Percentiles rank a stretch among this genome's conserved stretches.
These are phyloP conservation scores for Apiotrichum montevideense DNA, from an alignment of 1,284 basidiomycete genomes.

Conservation along the genomic window DNA sequence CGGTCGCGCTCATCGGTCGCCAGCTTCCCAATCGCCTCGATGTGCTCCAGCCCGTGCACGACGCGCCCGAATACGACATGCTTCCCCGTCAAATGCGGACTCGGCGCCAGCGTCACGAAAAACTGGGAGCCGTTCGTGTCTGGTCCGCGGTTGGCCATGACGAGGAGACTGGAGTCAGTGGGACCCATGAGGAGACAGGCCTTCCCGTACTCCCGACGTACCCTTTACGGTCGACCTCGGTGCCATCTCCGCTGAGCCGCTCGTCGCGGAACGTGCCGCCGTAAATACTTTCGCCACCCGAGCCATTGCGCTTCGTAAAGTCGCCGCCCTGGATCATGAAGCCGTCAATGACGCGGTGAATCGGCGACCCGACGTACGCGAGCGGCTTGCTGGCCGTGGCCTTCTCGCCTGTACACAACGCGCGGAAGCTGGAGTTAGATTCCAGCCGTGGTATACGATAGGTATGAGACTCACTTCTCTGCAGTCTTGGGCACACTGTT, in stretches of 20 bases:
- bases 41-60: constrained; percentile 48
- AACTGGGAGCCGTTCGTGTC: constrained; percentile 56
- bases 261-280: constrained; percentile 46
- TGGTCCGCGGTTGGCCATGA: constrained; percentile 60
- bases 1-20: constrained; percentile 50
- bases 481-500: constrained; percentile 68
- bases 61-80: constrained; percentile 51
- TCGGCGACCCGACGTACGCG: constrained; percentile 72
- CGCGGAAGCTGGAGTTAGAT: constrained; percentile 61
- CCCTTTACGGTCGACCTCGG: constrained; percentile 44
- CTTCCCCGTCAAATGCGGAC: constrained; percentile 49
- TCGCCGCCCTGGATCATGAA: constrained; percentile 86
- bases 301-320: constrained; percentile 53
- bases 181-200: too few species aligned
- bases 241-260: constrained; percentile 35
- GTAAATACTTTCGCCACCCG: constrained; percentile 50
- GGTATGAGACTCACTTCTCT: constrained; percentile 61
- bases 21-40: constrained; percentile 47
- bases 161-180: constrained; percentile 44
- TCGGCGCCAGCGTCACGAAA: constrained; percentile 41
- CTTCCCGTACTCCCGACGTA: constrained; percentile 17
- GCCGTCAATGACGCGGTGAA: constrained; percentile 71
- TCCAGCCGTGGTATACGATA: background rate
- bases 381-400: constrained; percentile 60
- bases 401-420: constrained; percentile 79